Base-by-base conservation (phyloP, 2,329 filamentous ascomycete species). In the Calonectria fujianensis region DNA sequence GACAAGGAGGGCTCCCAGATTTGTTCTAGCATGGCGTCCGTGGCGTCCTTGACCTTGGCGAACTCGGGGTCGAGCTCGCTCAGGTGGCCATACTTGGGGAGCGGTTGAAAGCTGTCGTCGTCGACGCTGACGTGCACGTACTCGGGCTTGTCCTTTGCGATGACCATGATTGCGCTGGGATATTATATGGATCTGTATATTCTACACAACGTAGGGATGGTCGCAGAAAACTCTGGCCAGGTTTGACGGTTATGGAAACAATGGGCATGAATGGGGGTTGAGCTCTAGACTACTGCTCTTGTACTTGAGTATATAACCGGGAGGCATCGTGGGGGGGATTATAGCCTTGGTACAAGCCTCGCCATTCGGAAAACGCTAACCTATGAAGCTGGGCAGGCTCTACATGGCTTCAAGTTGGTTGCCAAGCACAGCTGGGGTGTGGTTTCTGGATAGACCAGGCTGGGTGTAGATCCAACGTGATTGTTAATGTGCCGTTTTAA, bases 1-100 rank as follows among this genome's bases (percentile, higher is more conserved):
- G 76, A 81, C 32, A 82, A 76, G 27, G 78, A 76, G 24, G 78
- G 77, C 32, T 70, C 70, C 82, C 83, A 85, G n/a, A 85, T 66
- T 1, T 71, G 54, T 2, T 80, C 79, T 20, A 83, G 76, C 32
- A 74, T 74, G 24, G 78, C 79, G 16, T 81, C 80, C 51, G 82
- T 78, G 11, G 74, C 78, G 4, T 72, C 65, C 59, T 85, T 83
- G 29, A 80, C 69, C 9, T 74, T 77, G 16, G 80, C 76, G 70
- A 84, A 84, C 4, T 80, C 78, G 3, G 84, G 81, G 39, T 83
- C 84, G 31, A 82, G 80, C 71, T 80, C 73, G 48, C 83, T 82
- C 57, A 83, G 81, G 72, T 85, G 84, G 65, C 84, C 83, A 69
- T 86, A 78, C 69, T 82, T 84, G 39, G 82, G 83, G 8, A 83